Base-by-base conservation (phyloP, 371 early-diverging fungal genomes). In the Caulochytrium protostelioides region DNA sequence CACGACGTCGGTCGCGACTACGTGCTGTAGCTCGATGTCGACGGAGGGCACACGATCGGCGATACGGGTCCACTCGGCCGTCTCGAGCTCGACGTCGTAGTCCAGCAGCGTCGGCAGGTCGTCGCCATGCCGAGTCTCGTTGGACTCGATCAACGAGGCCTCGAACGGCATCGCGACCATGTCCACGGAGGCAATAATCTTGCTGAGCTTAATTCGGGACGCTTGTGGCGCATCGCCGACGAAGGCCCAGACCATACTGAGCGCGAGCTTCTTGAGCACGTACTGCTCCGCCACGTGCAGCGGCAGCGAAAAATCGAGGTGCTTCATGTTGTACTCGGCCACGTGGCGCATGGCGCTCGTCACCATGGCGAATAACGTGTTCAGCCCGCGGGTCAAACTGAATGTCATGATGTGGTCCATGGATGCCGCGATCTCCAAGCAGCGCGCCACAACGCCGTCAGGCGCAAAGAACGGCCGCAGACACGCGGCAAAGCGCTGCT, bases 341-440 rank as follows among this genome's bases (percentile, higher is more conserved):
- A 90, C 70, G 28, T 70, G 72, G 13, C 79, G 67, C 5, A 81
- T 75, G 3, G 83, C 74, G 54, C 76, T 83, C 62, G 84, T 85
- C 20, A 94, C 47, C 21, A 95, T 61, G 9, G 89, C 78, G 53
- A 86, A 86, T 44, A 97, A 62, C 0, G 92, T 85, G 17, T 55
- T 63, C 21, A 92, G 50, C 6, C 73, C 87, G 19, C 91, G 76
- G 57, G 76, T 76, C 4, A 59, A 49, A 10, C 92, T 87, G 40
- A 91, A 91, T 47, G 91, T 89, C 97, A 97, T 97, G 37, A 97
- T 78, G 37, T 97, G 97, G 9, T 76, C 77, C 26, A 85, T 50
- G 4, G 67, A 59, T 20, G 50, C 49, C 7, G 84, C 81, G 38
- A 67, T 65, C 6, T 59, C 67, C 24, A 92, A 45, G 1, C 79